phyloP scores from a whole-genome alignment of 768 basidiomycete species.

The Phaeotremella skinneri region DNA sequence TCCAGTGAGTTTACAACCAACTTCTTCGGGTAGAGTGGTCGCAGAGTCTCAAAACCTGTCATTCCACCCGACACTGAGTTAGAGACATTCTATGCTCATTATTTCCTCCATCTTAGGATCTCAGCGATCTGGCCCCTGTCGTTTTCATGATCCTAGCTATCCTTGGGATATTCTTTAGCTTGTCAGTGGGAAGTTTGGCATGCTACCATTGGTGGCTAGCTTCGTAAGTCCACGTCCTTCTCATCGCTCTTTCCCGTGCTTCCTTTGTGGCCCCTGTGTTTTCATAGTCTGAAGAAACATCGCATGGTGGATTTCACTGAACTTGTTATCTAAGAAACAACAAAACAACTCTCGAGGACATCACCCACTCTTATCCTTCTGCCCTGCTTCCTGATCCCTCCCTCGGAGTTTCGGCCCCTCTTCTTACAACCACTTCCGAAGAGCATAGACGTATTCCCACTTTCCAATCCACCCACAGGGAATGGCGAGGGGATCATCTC shows the following conservation, averaged over 20 bases:
- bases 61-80: background rate
- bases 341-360: slow-evolving; percentile 41
- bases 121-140: slow-evolving; percentile 34
- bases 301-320: background rate
- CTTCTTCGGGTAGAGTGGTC: background rate
- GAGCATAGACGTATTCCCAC: too few species aligned
- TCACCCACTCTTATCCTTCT: slow-evolving; percentile 40
- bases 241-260: background rate
- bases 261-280: too few species aligned
- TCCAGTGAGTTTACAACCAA: background rate
- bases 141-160: slow-evolving; percentile 37
- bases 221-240: slow-evolving; percentile 20
- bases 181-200: slow-evolving; percentile 40
- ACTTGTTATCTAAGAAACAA: slow-evolving; percentile 26
- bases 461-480: background rate
- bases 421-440: background rate
- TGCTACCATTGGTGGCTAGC: slow-evolving; percentile 43
- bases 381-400: slow-evolving; percentile 22
- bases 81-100: background rate
- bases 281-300: too few species aligned
- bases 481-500: slow-evolving; percentile 44
- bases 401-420: background rate
- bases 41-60: background rate
- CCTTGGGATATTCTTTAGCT: slow-evolving; percentile 32
- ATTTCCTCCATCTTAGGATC: slow-evolving; percentile 18